Conservation (phyloP, 1,284 basidiomycete species). For the Sporisorium graminicola region DNA sequence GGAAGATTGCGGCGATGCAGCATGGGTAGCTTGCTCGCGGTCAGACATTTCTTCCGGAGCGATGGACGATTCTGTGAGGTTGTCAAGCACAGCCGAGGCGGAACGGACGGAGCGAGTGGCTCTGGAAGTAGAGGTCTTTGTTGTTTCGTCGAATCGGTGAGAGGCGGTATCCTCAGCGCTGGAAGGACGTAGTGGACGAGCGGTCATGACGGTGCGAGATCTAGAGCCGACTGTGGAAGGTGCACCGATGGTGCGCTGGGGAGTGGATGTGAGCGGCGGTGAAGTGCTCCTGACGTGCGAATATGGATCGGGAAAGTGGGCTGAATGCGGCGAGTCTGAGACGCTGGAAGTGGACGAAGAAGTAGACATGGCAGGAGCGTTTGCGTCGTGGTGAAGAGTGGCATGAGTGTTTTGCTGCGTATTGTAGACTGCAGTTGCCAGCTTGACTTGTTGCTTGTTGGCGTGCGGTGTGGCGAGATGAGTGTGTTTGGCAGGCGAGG, state of each 20-base stretch:
- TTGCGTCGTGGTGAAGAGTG: too few relatives aligned
- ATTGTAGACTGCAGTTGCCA: conserved; percentile 39
- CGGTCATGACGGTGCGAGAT: conserved; percentile 44
- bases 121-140: conserved; percentile 29
- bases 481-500: conserved; percentile 27
- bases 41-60: conserved; percentile 28
- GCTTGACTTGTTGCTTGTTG: conserved; percentile 17
- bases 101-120: conserved; percentile 32
- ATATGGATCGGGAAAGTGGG: conserved; percentile 40
- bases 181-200: conserved; percentile 30
- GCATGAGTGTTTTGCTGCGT: conserved; percentile 3
- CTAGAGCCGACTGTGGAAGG: conserved; percentile 47
- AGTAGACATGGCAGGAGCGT: conserved; percentile 17
- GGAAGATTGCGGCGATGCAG: background rate
- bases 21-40: background rate
- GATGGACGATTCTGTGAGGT: conserved; percentile 49
- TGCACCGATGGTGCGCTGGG: conserved; percentile 30
- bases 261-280: conserved; percentile 51
- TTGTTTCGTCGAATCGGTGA: conserved; percentile 38
- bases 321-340: conserved; percentile 27
- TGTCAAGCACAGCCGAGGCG: conserved; percentile 41
- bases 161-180: conserved; percentile 14
- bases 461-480: conserved; percentile 30
- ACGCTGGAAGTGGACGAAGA: conserved; percentile 39
- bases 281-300: conserved; percentile 35